A percentile compares a stretch with the other conserved stretches of the same genome.
These are phyloP conservation scores for Cordyceps javanica DNA, from an alignment of 2,329 filamentous ascomycete species.

Conservation along the genomic window DNA sequence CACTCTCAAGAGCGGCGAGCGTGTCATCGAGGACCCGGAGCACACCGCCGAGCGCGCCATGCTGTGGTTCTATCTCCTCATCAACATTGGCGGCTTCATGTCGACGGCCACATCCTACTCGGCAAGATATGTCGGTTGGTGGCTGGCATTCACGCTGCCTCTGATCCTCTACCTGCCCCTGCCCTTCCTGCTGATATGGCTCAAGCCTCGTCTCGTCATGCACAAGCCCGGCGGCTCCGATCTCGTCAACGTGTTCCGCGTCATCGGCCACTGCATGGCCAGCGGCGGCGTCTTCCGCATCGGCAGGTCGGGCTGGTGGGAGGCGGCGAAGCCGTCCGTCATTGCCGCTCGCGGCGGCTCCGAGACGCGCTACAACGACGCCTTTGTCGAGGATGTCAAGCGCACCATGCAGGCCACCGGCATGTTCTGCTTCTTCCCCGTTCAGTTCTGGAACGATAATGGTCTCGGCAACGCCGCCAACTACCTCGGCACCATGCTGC, in stretches of 20 bases:
- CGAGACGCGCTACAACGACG: conserved; percentile 55
- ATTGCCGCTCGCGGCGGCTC: conserved; percentile 34
- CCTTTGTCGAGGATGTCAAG: conserved; percentile 59
- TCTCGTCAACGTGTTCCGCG: conserved; percentile 51
- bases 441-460: conserved; percentile 35
- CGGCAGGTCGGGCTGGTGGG: conserved; percentile 50
- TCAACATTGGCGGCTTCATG: conserved; percentile 49
- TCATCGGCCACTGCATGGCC: conserved; percentile 49
- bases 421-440: conserved; percentile 36
- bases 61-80: conserved; percentile 54
- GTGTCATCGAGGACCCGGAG: conserved; percentile 63
- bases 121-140: conserved; percentile 46
- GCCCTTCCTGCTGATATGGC: conserved; percentile 50
- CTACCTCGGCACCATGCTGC: conserved; percentile 37
- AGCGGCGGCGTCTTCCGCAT: conserved; percentile 44
- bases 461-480: conserved; percentile 30
- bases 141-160: conserved; percentile 40
- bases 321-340: conserved; percentile 49
- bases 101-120: conserved; percentile 46
- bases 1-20: conserved; percentile 47
- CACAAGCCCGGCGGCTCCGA: conserved; percentile 61
- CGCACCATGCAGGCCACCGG: conserved; percentile 40
- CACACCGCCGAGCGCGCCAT: conserved; percentile 61
- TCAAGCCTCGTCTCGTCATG: conserved; percentile 50
- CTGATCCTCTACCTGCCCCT: conserved; percentile 52